phyloP scores from a whole-genome alignment of 345 rosid genomes.

The Dipteronia sinensis region DNA sequence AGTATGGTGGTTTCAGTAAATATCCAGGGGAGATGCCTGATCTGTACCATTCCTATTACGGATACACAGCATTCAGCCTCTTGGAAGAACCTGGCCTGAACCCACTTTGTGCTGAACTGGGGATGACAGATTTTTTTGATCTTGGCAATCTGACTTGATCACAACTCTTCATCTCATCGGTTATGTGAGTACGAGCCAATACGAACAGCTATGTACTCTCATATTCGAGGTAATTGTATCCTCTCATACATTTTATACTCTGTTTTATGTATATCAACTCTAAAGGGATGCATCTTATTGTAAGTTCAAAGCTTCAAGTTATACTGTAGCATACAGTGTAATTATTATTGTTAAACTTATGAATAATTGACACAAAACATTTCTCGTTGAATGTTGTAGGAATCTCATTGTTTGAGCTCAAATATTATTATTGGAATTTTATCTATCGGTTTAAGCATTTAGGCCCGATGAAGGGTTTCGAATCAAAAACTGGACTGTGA shows the following conservation, averaged over 20 bases:
- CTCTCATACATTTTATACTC: not conserved
- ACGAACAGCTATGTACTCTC: not conserved
- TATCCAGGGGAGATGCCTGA: conserved; percentile 64
- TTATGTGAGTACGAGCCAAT: not conserved
- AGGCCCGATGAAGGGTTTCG: not conserved
- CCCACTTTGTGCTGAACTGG: conserved; percentile 67
- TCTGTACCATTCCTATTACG: conserved; percentile 84
- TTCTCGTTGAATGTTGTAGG: not conserved
- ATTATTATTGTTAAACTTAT: too few relatives aligned
- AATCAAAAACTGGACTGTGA: too few relatives aligned
- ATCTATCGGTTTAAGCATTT: not conserved
- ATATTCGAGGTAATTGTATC: not conserved
- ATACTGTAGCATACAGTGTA: not conserved
- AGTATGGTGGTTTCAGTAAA: conserved; percentile 91
- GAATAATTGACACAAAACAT: too few relatives aligned
- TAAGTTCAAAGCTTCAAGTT: not conserved
- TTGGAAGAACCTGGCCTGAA: conserved; percentile 73
- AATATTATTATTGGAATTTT: too few relatives aligned
- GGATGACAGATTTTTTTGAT: conserved; percentile 53
- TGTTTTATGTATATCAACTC: not conserved
- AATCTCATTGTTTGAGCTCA: not conserved
- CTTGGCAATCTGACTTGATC: conserved; percentile 37
- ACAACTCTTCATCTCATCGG: conserved; percentile 2
- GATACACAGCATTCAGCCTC: conserved; percentile 80
- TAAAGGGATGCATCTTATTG: not conserved